Conservation (phyloP, 768 basidiomycete species). For the Candolleomyces eurysporus region DNA sequence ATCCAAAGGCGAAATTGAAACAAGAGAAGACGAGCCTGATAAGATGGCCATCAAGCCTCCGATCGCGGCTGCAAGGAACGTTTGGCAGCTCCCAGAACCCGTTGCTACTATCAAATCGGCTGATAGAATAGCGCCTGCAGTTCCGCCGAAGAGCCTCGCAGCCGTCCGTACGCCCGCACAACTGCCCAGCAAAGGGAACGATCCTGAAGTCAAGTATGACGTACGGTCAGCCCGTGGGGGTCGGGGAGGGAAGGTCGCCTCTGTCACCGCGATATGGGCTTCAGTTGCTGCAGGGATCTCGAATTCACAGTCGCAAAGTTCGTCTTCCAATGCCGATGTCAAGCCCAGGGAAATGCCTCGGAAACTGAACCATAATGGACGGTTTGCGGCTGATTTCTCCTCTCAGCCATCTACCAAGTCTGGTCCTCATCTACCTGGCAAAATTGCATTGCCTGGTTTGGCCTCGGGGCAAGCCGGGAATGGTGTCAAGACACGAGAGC, state of each 20-base stretch:
- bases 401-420: background rate
- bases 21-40: constrained; percentile 5
- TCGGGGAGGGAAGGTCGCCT: constrained; percentile 67
- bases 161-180: background rate
- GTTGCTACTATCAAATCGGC: background rate
- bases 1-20: constrained; percentile 11
- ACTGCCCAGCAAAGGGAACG: constrained; percentile 22
- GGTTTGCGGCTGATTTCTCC: background rate
- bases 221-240: constrained; percentile 77
- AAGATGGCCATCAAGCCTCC: background rate
- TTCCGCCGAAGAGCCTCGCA: background rate
- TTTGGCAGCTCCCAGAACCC: constrained; percentile 4
- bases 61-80: constrained; percentile 1
- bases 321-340: background rate
- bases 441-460: constrained; percentile 8
- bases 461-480: background rate
- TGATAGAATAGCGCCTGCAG: background rate
- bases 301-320: background rate
- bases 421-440: constrained; percentile 7
- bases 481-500: background rate
- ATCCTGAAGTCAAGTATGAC: constrained; percentile 66
- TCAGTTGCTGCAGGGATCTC: constrained; percentile 35
- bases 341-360: background rate
- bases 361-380: constrained; percentile 2
- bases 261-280: constrained; percentile 76